phyloP scores from a whole-genome alignment of 495 filamentous ascomycete species.

The Podospora fimiseda region DNA sequence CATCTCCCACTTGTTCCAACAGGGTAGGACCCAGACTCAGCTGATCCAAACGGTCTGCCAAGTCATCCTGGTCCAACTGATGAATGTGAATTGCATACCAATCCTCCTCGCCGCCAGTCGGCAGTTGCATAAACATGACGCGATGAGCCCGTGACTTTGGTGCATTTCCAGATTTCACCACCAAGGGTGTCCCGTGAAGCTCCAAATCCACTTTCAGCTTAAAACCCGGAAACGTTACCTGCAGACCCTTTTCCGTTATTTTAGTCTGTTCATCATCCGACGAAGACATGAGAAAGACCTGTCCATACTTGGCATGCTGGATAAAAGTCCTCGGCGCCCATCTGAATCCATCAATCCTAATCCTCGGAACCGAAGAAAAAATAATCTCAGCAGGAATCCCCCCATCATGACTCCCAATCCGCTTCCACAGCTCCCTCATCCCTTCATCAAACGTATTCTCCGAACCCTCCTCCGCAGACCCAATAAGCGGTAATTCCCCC shows the following conservation, averaged over 20 bases:
- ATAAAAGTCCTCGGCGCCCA: slow-evolving; percentile 17
- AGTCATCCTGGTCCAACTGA: neutral
- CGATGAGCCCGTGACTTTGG: neutral
- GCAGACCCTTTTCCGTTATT: neutral
- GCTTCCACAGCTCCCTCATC: slow-evolving; percentile 9
- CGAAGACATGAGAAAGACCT: neutral
- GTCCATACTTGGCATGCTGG: neutral
- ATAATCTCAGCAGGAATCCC: slow-evolving; percentile 15
- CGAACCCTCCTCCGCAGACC: neutral
- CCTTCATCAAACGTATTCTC: neutral
- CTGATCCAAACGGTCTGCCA: neutral
- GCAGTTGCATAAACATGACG: neutral
- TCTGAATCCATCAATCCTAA: slow-evolving; percentile 7
- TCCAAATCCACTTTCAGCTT: neutral
- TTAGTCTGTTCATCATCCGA: neutral
- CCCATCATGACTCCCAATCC: neutral
- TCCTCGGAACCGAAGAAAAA: slow-evolving; percentile 7
- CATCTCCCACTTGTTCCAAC: neutral
- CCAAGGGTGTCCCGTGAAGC: neutral
- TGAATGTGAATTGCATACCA: neutral
- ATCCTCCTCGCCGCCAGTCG: neutral
- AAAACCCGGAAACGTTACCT: neutral
- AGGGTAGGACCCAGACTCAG: neutral
- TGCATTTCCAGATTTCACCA: neutral
- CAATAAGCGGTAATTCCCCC: neutral